These are phyloP conservation scores for Termitomyces sp. DNA, from an alignment of 768 basidiomycete genomes.

Conservation along the genomic window DNA sequence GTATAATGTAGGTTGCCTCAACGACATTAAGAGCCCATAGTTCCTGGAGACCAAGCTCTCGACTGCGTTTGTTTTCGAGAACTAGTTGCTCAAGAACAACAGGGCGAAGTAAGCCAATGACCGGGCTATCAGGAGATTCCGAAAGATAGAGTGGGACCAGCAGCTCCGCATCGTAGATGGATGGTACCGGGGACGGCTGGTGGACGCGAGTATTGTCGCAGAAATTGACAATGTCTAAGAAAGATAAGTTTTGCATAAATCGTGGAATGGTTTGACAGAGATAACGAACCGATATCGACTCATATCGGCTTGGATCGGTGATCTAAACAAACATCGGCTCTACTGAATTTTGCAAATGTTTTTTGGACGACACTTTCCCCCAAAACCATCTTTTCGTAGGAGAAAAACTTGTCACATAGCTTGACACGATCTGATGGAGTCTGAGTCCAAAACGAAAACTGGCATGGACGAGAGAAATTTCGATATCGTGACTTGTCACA, in stretches of 20 bases:
- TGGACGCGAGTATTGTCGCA: slow-evolving; percentile 66
- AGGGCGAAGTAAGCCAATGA: slow-evolving; percentile 59
- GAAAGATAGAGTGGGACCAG: slow-evolving; percentile 55
- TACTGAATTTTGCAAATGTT: no score
- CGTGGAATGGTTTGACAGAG: not conserved
- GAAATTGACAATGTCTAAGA: slow-evolving; percentile 57
- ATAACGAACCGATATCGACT: not conserved
- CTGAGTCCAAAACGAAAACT: not conserved
- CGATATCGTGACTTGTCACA: slow-evolving; percentile 3
- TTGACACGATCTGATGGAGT: not conserved
- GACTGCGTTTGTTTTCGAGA: slow-evolving; percentile 38
- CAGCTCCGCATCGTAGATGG: slow-evolving; percentile 29
- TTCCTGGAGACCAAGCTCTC: slow-evolving; percentile 21
- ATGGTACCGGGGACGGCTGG: slow-evolving; percentile 22
- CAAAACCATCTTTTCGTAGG: no score
- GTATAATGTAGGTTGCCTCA: slow-evolving; percentile 17
- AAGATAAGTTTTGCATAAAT: slow-evolving; percentile 25
- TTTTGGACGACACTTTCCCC: not conserved
- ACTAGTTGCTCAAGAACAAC: slow-evolving; percentile 48
- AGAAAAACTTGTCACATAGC: no score
- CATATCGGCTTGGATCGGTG: not conserved
- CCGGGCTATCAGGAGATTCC: slow-evolving; percentile 41
- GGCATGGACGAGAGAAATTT: not conserved
- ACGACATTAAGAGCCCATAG: slow-evolving; percentile 35
- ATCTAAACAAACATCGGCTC: not conserved